phyloP scores from a whole-genome alignment of 208 protist genomes.

The Endotrypanum monterogeii region DNA sequence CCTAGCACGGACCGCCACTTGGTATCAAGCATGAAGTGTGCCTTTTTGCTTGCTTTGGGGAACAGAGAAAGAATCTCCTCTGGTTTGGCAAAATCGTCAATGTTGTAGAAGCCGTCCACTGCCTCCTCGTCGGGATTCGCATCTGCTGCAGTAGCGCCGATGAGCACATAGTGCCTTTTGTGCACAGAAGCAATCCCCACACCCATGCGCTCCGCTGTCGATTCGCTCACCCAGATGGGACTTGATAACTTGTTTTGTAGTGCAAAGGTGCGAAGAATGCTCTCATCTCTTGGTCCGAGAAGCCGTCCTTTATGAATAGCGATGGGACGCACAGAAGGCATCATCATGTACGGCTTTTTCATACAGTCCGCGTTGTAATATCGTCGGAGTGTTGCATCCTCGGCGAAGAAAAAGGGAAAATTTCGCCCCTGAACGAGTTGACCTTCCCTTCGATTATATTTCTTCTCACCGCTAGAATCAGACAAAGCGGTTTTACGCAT shows the following conservation, averaged over 20 bases:
- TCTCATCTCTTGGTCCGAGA: conserved; percentile 78
- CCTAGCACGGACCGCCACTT: conserved; percentile 88
- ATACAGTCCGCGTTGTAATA: conserved; percentile 87
- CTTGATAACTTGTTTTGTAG: conserved; percentile 88
- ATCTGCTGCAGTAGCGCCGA: conserved; percentile 64
- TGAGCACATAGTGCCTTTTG: conserved; percentile 61
- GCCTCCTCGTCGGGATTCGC: conserved; percentile 43
- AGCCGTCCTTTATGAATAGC: conserved; percentile 83
- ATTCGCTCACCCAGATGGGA: conserved; percentile 82
- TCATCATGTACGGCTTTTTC: conserved; percentile 70
- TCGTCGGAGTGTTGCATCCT: conserved; percentile 82
- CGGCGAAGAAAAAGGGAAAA: conserved; percentile 66
- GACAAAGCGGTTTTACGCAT: conserved; percentile 11
- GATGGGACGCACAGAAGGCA: conserved; percentile 78
- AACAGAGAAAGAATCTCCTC: conserved; percentile 81
- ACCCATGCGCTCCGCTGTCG: conserved; percentile 56
- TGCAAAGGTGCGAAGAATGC: conserved; percentile 67
- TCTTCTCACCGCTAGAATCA: not conserved
- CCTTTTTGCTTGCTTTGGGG: conserved; percentile 80
- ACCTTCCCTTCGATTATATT: conserved; percentile 2
- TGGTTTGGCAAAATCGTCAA: conserved; percentile 73
- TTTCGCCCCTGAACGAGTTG: conserved; percentile 7
- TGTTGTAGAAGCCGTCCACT: conserved; percentile 86
- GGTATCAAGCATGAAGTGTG: conserved; percentile 88
- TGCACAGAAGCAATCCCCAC: conserved; percentile 65